phyloP scores from a whole-genome alignment of 1,284 basidiomycete species.

The Trichosporon sp. region DNA sequence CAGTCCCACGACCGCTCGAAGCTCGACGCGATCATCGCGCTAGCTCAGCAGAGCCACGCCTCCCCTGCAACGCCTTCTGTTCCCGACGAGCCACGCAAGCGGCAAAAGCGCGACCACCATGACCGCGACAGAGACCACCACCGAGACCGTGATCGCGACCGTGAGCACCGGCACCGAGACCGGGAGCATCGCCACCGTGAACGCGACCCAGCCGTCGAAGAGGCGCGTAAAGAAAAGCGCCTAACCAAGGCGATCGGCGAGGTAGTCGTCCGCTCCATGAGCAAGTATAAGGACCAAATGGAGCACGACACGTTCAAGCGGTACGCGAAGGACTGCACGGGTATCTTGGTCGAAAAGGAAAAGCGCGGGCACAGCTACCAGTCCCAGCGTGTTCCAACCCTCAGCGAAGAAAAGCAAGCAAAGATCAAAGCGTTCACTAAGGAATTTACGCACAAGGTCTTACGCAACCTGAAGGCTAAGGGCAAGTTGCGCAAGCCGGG shows the following conservation, averaged over 20 bases:
- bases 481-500: slow-evolving; percentile 29
- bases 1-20: slow-evolving; percentile 28
- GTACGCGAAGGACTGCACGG: slow-evolving; percentile 85
- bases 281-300: slow-evolving; percentile 74
- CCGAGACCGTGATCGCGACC: slow-evolving; percentile 18
- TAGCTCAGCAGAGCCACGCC: slow-evolving; percentile 31
- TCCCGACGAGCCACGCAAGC: slow-evolving; percentile 26
- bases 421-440: slow-evolving; percentile 95
- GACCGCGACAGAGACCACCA: slow-evolving; percentile 25
- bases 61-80: neutral
- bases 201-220: slow-evolving; percentile 27
- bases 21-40: slow-evolving; percentile 48
- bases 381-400: slow-evolving; percentile 61
- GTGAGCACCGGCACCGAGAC: slow-evolving; percentile 31
- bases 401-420: slow-evolving; percentile 75
- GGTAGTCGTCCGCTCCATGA: slow-evolving; percentile 86
- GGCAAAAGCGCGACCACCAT: slow-evolving; percentile 32
- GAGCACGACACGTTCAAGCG: slow-evolving; percentile 87
- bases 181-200: slow-evolving; percentile 23
- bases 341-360: slow-evolving; percentile 82
- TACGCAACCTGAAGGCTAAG: slow-evolving; percentile 43
- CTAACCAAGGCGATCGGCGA: slow-evolving; percentile 77
- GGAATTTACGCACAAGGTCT: slow-evolving; percentile 59
- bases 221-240: slow-evolving; percentile 68
- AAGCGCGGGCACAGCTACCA: slow-evolving; percentile 77